Evolutionary conservation across 495 filamentous ascomycete genomes (phyloP), one percentile per base, ranked within the genome.

Genomic region (Talaromyces ruber): DNA sequence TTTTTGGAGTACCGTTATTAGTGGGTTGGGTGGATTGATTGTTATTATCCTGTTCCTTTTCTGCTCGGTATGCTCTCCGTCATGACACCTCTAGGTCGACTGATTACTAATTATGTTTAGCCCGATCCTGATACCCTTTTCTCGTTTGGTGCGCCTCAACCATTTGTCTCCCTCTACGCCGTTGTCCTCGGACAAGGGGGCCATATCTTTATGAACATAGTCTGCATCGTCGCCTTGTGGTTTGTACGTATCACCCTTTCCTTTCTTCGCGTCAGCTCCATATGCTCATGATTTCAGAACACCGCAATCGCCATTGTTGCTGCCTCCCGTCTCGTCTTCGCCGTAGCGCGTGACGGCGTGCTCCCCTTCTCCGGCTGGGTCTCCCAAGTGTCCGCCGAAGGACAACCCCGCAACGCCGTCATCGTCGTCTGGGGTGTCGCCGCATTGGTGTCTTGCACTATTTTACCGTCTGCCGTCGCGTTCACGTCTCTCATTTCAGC

Each of bases 41-140:
- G 75, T 78, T 7, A 78, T 84, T 56, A 82, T 84, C 60, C 65
- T 84, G 3, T 83, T 83, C 68, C 69, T 84, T 22, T 84, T 84
- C 72, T 84, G 82, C 62, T 72, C 77, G 21, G 76, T 79, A 61
- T 55, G 77, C 70, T 47, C 24, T 37, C 57, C 24, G 12, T 39
- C 52, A 6, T 4, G n/a, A n/a, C n/a, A n/a, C n/a, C n/a, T n/a
- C n/a, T n/a, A n/a, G n/a, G n/a, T n/a, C n/a, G n/a, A n/a, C n/a
- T n/a, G n/a, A n/a, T n/a, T n/a, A n/a, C n/a, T n/a, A n/a, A n/a
- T n/a, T n/a, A n/a, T 45, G 21, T 16, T 30, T 59, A 80, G 77
- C 77, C 77, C 26, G 68, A 70, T 32, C 32, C 71, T 6, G 73
- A 75, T 6, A 69, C 65, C 0, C 70, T 80, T 8, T 70, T 82